Evolutionary conservation across 1,284 basidiomycete genomes (phyloP), one percentile per base, ranked within the genome.

Genomic region (Thelephora terrestris): DNA sequence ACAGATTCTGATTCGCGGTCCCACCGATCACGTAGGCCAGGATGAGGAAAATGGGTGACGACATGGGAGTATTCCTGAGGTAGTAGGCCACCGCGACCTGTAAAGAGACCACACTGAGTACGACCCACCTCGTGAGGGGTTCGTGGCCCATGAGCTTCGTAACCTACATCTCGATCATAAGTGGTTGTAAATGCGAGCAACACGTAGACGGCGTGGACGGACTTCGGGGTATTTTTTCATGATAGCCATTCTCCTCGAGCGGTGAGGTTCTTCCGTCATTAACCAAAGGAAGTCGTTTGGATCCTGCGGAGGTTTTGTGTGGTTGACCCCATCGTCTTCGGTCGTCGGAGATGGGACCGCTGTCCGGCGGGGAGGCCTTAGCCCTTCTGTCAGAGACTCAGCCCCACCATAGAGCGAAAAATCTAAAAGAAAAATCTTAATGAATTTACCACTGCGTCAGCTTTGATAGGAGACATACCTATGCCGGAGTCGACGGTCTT

Each of bases 261-360:
- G 78, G 65, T 99, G 96, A 5, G 95, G 95, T 64, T 99, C 96
- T 66, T 99, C 95, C 1, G 91, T 97, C 78, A 96, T 88, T 49
- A 95, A 67, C 95, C 95, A 99, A 25, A 98, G 71, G 59, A 93
- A 93, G 58, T 93, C 90, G 1, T 74, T 65, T 0, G 86, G 81
- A 55, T 88, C 77, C 59, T 80, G 79, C 0, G 83, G 85, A 1
- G 76, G 75, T 4, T 65, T 72, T 17, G 69, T 59, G 54, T 76
- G 63, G 14, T 63, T 60, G 45, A 59, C 62, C 20, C 68, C 71
- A 56, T 77, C 60, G 54, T 73, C 70, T 47, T 63, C 57, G 35
- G 52, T 60, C 17, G 64, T 69, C 0, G 69, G 66, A 47, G 58
- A 65, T 27, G 65, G 59, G 29, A 78, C 67, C 21, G 69, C 70